A percentile compares a stretch with the other conserved stretches of the same genome.
These are phyloP conservation scores for Glycine latifolia DNA, from an alignment of 306 rosid genomes.

Conservation along the genomic window DNA sequence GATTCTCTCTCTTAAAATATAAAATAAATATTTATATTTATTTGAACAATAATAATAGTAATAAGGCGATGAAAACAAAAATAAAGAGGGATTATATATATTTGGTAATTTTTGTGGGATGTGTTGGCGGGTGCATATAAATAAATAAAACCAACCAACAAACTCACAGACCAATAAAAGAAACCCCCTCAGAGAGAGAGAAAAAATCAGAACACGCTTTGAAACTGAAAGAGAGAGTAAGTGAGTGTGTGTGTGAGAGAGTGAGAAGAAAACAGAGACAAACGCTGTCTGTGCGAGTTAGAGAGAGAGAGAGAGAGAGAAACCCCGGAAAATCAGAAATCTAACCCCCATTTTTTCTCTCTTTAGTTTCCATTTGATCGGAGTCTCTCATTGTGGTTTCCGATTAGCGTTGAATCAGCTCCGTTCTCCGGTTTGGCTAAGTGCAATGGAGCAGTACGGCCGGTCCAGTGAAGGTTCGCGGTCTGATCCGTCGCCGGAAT, in stretches of 20 bases:
- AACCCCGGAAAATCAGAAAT: constrained; percentile 42
- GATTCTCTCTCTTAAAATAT: constrained; percentile 19
- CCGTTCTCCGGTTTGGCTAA: constrained; percentile 46
- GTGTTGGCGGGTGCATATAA: constrained; percentile 68
- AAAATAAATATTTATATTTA: neutral
- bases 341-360: constrained; percentile 44
- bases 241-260: constrained; percentile 37
- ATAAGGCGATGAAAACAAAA: constrained; percentile 17
- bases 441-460: constrained; percentile 90
- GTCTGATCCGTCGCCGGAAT: constrained; percentile 89
- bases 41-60: neutral
- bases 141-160: constrained; percentile 53
- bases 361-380: constrained; percentile 68
- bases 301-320: constrained; percentile 43
- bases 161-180: constrained; percentile 51
- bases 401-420: constrained; percentile 37
- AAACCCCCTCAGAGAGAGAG: constrained; percentile 43
- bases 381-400: constrained; percentile 55
- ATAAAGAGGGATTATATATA: neutral
- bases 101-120: constrained; percentile 19
- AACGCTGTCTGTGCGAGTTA: constrained; percentile 35
- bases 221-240: constrained; percentile 56
- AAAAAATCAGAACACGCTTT: constrained; percentile 55
- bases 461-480: constrained; percentile 71
- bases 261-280: constrained; percentile 37